Conservation (phyloP, 306 rosid genomes). For the Vigna angularis region DNA sequence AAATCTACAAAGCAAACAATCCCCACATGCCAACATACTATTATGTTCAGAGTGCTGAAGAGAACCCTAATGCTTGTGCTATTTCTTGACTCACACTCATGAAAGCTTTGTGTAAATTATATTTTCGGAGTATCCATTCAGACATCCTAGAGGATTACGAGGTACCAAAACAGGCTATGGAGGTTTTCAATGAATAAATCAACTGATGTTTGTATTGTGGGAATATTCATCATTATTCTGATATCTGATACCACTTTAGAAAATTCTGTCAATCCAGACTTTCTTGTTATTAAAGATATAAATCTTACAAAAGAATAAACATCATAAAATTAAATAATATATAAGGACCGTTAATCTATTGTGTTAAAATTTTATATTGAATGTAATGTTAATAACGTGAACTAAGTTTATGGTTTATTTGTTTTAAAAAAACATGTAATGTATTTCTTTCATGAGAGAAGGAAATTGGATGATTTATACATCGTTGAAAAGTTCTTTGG, state of each 20-base stretch:
- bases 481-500: constrained; percentile 13
- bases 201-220: not conserved
- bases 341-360: too few species aligned
- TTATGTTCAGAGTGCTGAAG: constrained; percentile 62
- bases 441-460: constrained; percentile 3
- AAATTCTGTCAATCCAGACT: not conserved
- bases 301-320: too few species aligned
- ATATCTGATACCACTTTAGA: not conserved
- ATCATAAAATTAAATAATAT: too few species aligned
- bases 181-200: constrained; percentile 29
- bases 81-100: constrained; percentile 52
- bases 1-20: constrained; percentile 46
- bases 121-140: constrained; percentile 10
- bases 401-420: too few species aligned
- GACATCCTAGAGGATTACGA: not conserved
- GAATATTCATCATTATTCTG: not conserved
- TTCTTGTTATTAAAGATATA: too few species aligned
- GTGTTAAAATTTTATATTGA: too few species aligned
- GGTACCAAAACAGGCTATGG: constrained; percentile 28
- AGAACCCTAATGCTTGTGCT: constrained; percentile 77
- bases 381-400: too few species aligned
- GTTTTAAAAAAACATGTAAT: not conserved
- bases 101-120: constrained; percentile 36
- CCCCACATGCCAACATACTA: constrained; percentile 57
- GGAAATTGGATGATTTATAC: not conserved